These are phyloP conservation scores for Collybia nuda DNA, from an alignment of 768 basidiomycete genomes.

Conservation along the genomic window DNA sequence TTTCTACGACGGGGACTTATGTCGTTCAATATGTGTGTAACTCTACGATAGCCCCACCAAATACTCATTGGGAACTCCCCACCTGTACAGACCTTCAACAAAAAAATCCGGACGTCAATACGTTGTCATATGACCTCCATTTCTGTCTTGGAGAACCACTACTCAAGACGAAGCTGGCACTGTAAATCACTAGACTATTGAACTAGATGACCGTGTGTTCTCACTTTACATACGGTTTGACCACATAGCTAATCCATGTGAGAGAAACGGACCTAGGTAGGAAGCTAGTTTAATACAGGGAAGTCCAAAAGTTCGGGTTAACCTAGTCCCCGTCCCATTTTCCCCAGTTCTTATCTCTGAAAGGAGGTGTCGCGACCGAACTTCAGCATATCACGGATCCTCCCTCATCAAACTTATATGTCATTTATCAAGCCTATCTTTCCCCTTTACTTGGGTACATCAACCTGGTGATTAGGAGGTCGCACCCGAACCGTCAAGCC, in stretches of 20 bases:
- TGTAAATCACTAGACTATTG: conserved; percentile 67
- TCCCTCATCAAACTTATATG: conserved; percentile 43
- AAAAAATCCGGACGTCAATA: conserved; percentile 41
- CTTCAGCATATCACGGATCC: conserved; percentile 48
- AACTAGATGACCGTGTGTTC: conserved; percentile 60
- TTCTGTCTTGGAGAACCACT: conserved; percentile 65
- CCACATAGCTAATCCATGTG: conserved; percentile 28
- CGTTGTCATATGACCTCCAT: conserved; percentile 57
- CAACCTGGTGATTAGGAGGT: conserved; percentile 51
- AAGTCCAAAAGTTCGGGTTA: conserved; percentile 23
- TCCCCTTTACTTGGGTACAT: conserved; percentile 23
- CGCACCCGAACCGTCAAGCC: conserved; percentile 38
- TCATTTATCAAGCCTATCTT: conserved; percentile 50
- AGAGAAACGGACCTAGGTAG: conserved; percentile 32
- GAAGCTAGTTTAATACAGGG: too few species aligned
- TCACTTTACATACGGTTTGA: not conserved
- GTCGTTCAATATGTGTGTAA: conserved; percentile 56
- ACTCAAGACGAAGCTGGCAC: conserved; percentile 63
- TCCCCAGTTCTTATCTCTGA: conserved; percentile 41
- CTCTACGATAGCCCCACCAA: too few species aligned
- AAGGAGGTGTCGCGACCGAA: conserved; percentile 49
- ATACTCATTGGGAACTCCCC: too few species aligned
- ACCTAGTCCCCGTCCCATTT: conserved; percentile 50
- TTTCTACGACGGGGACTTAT: conserved; percentile 31
- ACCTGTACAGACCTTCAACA: conserved; percentile 56